Evolutionary conservation across 352 stramenopile genomes (phyloP), one percentile per base, ranked within the genome.

Genomic region (Pythium folliculosum): DNA sequence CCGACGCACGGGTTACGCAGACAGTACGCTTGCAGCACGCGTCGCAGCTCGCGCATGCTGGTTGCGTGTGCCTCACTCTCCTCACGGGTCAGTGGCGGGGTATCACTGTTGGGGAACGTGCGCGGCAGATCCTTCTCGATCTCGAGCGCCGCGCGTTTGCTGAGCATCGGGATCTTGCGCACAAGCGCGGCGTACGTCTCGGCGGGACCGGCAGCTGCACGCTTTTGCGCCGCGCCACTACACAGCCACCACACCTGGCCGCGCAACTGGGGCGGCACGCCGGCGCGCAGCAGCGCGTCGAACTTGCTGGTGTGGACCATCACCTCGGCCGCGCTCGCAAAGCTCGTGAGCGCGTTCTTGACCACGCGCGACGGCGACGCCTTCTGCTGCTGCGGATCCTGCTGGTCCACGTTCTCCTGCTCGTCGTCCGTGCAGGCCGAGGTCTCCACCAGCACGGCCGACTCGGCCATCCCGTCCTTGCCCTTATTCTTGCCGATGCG

Each of bases 51-150:
- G 1, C 65, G 69, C 62, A 85, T 86, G 51, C 61, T 82, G 40
- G 75, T 77, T 1, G 63, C 60, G 4, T 76, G 75, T 32, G 75
- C 30, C 16, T 72, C 62, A 14, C 37, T 38, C n/a, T 69, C 62
- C 16, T 70, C 59, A 6, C 48, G 30, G 19, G 59, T 56, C 17
- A 49, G 5, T 8, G 40, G 47, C 23, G 16, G 43, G 17, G 17
- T 12, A 14, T 53, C 50, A 12, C 79, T 67, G 14, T 78, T 43
- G 5, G 86, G 85, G 58, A 96, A 96, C 17, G 86, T 96, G 22
- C 88, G 72, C 13, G 89, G 86, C 58, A 97, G 49, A 69, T 97
- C 90, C 62, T 97, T 97, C 70, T 96, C 90, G 50, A 97, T 96
- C 61, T 97, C 90, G 72, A 92, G 80, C 23, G 77, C 76, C 6